phyloP scores from a whole-genome alignment of 73 alveolate genomes.

The Symbiodinium natans region DNA sequence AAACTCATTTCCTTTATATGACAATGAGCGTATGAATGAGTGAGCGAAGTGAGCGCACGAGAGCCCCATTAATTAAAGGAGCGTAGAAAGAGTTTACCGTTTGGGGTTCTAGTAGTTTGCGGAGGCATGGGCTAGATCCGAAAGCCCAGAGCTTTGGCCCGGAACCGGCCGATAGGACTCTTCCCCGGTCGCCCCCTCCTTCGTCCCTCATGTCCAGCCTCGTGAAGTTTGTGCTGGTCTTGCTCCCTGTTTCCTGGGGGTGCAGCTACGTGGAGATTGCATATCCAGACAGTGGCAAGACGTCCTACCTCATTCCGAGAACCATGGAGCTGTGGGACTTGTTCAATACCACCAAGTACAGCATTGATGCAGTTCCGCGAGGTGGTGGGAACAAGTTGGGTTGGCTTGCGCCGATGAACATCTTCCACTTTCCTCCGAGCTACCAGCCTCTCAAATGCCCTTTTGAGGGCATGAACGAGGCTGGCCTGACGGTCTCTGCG shows the following conservation, averaged over 20 bases:
- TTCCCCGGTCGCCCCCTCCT: no score
- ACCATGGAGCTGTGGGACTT: constrained; percentile 78
- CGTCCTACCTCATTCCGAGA: constrained; percentile 32
- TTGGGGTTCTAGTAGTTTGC: no score
- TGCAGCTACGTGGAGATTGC: constrained; percentile 77
- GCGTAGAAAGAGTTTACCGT: no score
- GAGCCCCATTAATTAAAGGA: no score
- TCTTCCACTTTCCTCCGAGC: not conserved
- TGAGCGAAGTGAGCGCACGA: no score
- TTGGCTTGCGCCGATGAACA: not conserved
- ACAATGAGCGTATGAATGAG: no score
- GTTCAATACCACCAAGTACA: not conserved
- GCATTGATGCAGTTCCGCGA: constrained; percentile 45
- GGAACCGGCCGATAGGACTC: no score
- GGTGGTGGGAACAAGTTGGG: not conserved
- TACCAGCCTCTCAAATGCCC: not conserved
- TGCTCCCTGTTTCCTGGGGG: constrained; percentile 34
- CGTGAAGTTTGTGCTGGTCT: no score
- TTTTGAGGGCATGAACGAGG: constrained; percentile 50
- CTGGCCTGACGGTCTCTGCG: constrained; percentile 51
- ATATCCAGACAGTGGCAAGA: not conserved
- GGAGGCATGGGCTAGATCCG: no score
- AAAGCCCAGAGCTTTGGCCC: no score
- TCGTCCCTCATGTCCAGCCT: no score
- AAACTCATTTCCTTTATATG: no score